A percentile compares a stretch with the other conserved stretches of the same genome.
Conservation (phyloP, 2,329 filamentous ascomycete genomes). For the Fusarium udum region DNA sequence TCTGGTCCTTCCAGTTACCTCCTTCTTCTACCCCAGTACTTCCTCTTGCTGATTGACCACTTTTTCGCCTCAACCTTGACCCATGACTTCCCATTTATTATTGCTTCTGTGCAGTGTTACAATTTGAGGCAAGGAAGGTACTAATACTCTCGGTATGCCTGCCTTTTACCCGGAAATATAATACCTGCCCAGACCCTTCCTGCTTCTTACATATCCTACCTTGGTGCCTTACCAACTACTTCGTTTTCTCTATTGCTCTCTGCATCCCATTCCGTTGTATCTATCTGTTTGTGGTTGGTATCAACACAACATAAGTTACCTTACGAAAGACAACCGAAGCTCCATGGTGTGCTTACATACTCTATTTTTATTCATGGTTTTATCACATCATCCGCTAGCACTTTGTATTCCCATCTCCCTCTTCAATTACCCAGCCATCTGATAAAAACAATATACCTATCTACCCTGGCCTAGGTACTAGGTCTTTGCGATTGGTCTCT, state of each 20-base stretch:
- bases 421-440: background rate
- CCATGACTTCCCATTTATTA: conserved; percentile 17
- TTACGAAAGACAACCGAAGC: background rate
- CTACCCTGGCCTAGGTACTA: background rate
- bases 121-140: background rate
- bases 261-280: background rate
- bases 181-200: conserved; percentile 11
- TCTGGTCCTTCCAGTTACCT: background rate
- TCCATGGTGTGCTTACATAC: background rate
- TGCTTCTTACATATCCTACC: background rate
- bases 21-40: background rate
- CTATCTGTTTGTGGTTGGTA: background rate
- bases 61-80: conserved; percentile 15
- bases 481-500: background rate
- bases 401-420: background rate
- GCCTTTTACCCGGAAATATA: conserved; percentile 12
- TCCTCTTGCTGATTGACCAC: background rate
- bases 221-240: background rate
- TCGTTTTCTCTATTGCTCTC: background rate
- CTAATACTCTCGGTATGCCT: background rate
- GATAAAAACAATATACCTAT: background rate
- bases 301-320: background rate
- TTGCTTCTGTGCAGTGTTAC: conserved; percentile 14
- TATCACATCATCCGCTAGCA: background rate
- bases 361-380: background rate